Base-by-base conservation (phyloP, 140 eudicot species). In the Anethum foeniculum region DNA sequence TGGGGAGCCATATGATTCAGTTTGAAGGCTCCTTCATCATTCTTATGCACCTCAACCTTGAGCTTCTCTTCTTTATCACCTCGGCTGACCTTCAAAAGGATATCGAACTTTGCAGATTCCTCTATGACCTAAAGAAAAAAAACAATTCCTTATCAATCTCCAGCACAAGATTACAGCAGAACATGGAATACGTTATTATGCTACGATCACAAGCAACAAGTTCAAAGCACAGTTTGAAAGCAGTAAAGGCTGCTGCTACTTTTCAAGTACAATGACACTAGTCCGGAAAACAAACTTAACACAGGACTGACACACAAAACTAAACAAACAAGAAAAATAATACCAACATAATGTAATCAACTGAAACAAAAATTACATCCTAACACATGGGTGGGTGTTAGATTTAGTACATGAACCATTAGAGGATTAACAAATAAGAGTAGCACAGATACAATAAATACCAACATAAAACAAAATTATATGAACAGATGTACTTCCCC, bases 41-140 rank as follows among this genome's bases (percentile, higher is more conserved):
- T 89, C 88, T 82, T 93, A 81, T 93, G 98, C 85, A 93, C 97
- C 82, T 91, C 91, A 18, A 92, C 98, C 90, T 91, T 91, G 74
- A 88, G 86, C 39, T 90, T 84, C 92, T 91, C 98, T 56, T 90
- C 96, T 77, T 87, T 90, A 62, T 75, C 86, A 48, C 91, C 96
- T 82, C 98, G 85, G 79, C 86, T 92, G 11, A 93, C 86, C 90
- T 91, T 93, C 56, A 93, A 77, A 43, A 86, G 84, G 80, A 93
- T 82, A 79, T 90, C 91, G 78, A 90, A 87, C 87, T 93, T 93
- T 10, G 96, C 88, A 18, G 86, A 82, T 60, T 60, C 69, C 69
- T 60, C 69, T 11, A 60, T 25, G 16, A 60, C 69, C 69, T 60
- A 3, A n/a, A 60, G 69, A 9, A 25, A 1, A 25, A 1, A 11